A percentile compares a stretch with the other conserved stretches of the same genome.
These are phyloP conservation scores for Chaetomiaceae sp. DNA, from an alignment of 2,329 filamentous ascomycete species.

Conservation along the genomic window DNA sequence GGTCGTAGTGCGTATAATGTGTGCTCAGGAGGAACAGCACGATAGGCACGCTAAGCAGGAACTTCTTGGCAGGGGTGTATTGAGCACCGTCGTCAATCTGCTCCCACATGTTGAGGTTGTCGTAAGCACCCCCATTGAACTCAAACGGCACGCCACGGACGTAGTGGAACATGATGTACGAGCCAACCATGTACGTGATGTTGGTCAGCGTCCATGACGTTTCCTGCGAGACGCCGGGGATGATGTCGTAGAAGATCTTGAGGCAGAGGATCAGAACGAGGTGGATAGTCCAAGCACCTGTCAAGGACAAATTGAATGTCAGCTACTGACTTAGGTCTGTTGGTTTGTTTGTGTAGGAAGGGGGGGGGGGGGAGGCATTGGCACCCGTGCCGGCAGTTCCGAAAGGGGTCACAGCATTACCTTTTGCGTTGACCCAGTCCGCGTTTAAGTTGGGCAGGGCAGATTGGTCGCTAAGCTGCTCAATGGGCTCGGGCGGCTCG, in stretches of 20 bases:
- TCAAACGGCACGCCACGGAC: slow-evolving; percentile 97
- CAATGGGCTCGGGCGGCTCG: slow-evolving; percentile 90
- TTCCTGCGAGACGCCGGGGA: slow-evolving; percentile 93
- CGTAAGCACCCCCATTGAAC: slow-evolving; percentile 96
- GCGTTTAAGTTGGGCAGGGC: slow-evolving; percentile 93
- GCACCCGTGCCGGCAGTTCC: too few relatives aligned
- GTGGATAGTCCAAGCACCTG: slow-evolving; percentile 97
- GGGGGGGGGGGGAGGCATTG: too few relatives aligned
- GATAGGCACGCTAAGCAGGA: slow-evolving; percentile 89
- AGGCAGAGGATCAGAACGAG: slow-evolving; percentile 83
- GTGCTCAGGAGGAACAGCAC: slow-evolving; percentile 93
- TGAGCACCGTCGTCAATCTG: slow-evolving; percentile 99
- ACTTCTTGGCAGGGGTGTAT: slow-evolving; percentile 98
- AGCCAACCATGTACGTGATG: slow-evolving; percentile 98
- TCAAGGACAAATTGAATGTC: neutral
- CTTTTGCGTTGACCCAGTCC: slow-evolving; percentile 99
- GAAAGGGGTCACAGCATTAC: slow-evolving; percentile 44
- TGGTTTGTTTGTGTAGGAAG: too few relatives aligned
- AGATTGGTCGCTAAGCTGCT: slow-evolving; percentile 95
- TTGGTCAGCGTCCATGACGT: slow-evolving; percentile 98
- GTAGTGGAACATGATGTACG: slow-evolving; percentile 99
- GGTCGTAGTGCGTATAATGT: slow-evolving; percentile 96
- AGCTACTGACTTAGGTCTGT: slow-evolving; percentile 12
- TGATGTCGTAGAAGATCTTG: slow-evolving; percentile 96
- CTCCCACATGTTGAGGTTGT: slow-evolving; percentile 99